A percentile compares a stretch with the other conserved stretches of the same genome.
Conservation (phyloP, 192 early-diverging fungal species). For the Funneliformis mosseae region DNA sequence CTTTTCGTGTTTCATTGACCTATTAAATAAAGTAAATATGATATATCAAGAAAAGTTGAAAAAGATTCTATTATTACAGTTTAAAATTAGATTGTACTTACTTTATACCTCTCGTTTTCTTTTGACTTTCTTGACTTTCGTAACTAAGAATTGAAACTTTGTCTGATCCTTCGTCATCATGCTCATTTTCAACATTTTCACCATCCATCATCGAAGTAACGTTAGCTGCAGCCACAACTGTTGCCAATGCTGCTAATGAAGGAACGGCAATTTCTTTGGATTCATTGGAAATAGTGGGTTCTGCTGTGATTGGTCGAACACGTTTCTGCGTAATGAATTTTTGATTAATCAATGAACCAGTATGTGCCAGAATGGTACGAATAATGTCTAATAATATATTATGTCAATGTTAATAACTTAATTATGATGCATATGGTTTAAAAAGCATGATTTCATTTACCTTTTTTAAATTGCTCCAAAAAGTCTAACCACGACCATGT, state of each 20-base stretch:
- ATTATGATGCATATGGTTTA: background rate
- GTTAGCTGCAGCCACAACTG: background rate
- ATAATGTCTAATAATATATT: slow-evolving; percentile 17
- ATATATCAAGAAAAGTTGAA: background rate
- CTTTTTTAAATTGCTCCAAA: slow-evolving; percentile 67
- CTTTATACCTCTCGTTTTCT: background rate
- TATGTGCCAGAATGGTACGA: background rate
- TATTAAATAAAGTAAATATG: background rate
- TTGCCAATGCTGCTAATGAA: background rate
- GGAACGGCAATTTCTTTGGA: background rate
- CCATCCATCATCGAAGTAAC: background rate
- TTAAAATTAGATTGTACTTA: background rate
- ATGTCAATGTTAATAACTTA: no score
- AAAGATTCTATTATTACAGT: background rate
- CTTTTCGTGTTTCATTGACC: background rate
- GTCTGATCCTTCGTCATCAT: slow-evolving; percentile 17
- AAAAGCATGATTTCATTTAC: slow-evolving; percentile 40
- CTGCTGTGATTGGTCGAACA: background rate
- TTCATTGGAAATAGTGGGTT: background rate
- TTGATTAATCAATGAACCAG: slow-evolving; percentile 7
- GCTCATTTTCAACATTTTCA: background rate
- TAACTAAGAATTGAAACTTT: slow-evolving; percentile 17
- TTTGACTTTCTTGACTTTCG: slow-evolving; percentile 19
- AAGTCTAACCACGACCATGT: slow-evolving; percentile 83
- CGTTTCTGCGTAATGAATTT: background rate